These are phyloP conservation scores for Eragrostis nindensis DNA, from an alignment of 176 grass and related monocot species.

Conservation along the genomic window DNA sequence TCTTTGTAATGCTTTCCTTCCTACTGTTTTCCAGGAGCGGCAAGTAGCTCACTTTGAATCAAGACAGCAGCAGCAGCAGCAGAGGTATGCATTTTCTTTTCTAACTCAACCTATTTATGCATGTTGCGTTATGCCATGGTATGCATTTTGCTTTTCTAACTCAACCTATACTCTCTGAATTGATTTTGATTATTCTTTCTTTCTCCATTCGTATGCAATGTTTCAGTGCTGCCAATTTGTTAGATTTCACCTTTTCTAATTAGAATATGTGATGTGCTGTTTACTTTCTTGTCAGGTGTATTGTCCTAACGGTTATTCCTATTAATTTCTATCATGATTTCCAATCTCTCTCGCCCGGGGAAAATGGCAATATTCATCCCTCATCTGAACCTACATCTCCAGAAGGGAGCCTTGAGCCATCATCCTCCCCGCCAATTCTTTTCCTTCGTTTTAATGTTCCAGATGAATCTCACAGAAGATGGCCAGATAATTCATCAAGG, in stretches of 20 bases:
- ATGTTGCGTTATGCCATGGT: not conserved
- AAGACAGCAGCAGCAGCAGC: conserved; percentile 52
- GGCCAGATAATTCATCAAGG: conserved; percentile 37
- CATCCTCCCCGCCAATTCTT: conserved; percentile 23
- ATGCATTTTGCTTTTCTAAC: too few relatives aligned
- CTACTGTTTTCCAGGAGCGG: conserved; percentile 46
- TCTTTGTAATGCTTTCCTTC: conserved; percentile 17
- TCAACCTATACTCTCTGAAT: conserved; percentile 34
- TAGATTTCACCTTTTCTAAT: not conserved
- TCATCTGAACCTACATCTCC: conserved; percentile 25
- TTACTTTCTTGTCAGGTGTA: conserved; percentile 20
- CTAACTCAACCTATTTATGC: conserved; percentile 11
- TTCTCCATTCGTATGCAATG: not conserved
- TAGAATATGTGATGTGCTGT: not conserved
- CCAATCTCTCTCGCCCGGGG: not conserved
- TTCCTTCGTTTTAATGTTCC: not conserved
- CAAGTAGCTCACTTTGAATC: conserved; percentile 45
- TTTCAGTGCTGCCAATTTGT: conserved; percentile 12
- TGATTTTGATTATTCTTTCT: not conserved
- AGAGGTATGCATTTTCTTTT: conserved; percentile 31
- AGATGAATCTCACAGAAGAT: conserved; percentile 38
- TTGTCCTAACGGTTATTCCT: conserved; percentile 19
- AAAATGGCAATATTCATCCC: conserved; percentile 15
- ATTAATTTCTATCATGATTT: conserved; percentile 1
- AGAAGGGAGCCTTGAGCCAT: conserved; percentile 26